Evolutionary conservation across 495 filamentous ascomycete genomes (phyloP).

Genomic region (Penicillium macrosclerotiorum): DNA sequence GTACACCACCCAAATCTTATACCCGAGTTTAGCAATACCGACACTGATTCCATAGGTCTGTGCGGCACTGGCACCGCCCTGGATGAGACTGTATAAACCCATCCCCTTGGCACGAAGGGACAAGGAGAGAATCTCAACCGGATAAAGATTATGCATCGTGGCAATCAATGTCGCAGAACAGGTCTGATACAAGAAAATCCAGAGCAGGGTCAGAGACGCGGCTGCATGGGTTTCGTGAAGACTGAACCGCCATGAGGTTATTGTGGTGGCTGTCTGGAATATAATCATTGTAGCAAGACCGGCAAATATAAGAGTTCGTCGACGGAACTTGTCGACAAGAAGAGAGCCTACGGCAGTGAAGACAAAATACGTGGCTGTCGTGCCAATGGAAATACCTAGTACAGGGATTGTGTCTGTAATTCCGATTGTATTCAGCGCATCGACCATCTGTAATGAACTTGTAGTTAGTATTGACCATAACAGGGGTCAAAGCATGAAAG

Average conservation of each 20-base stretch:
- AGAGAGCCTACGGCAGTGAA: conserved; percentile 37
- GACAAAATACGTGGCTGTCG: conserved; percentile 38
- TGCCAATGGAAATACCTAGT: conserved; percentile 38
- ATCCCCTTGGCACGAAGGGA: conserved; percentile 43
- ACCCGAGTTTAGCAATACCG: conserved; percentile 40
- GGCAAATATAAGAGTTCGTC: conserved; percentile 37
- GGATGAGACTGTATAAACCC: conserved; percentile 41
- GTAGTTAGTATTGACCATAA: conserved; percentile 4
- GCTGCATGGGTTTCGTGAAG: conserved; percentile 18
- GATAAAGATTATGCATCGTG: conserved; percentile 47
- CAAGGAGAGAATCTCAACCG: conserved; percentile 37
- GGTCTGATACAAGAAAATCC: conserved; percentile 43
- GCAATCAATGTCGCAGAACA: conserved; percentile 38
- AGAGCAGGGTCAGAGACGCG: conserved; percentile 36
- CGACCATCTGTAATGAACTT: conserved; percentile 27
- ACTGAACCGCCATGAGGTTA: conserved; percentile 40
- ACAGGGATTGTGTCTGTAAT: conserved; percentile 27
- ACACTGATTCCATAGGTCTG: conserved; percentile 42
- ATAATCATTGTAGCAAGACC: conserved; percentile 36
- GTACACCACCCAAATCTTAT: conserved; percentile 47
- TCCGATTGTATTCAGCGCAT: conserved; percentile 34
- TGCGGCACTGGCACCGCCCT: conserved; percentile 37
- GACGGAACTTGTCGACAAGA: conserved; percentile 37
- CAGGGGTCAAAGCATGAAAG: neutral
- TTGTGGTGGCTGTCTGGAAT: conserved; percentile 39